Evolutionary conservation across 495 filamentous ascomycete species (phyloP).

Genomic region (Aspergillus incahuasiensis): DNA sequence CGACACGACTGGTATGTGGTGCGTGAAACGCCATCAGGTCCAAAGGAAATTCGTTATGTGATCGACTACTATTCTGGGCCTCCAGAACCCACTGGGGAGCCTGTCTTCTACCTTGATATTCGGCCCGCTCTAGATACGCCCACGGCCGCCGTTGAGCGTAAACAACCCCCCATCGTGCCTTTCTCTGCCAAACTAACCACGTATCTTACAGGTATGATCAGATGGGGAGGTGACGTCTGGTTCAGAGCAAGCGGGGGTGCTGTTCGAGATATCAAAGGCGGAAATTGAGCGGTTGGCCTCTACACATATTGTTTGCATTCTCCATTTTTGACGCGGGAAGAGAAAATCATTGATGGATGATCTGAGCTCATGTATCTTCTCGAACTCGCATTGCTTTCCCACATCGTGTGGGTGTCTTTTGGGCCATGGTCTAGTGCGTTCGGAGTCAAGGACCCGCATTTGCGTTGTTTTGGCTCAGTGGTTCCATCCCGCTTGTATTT

Average conservation of each 20-base stretch:
- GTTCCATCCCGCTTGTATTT: background rate
- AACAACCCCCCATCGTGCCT: too few relatives aligned
- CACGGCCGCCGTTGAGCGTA: conserved; percentile 71
- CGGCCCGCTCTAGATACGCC: conserved; percentile 85
- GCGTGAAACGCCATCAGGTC: conserved; percentile 55
- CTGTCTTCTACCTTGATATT: conserved; percentile 97
- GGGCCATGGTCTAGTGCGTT: background rate
- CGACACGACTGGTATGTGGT: conserved; percentile 95
- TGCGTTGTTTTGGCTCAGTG: background rate
- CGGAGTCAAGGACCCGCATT: conserved; percentile 6
- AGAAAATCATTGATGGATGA: conserved; percentile 20
- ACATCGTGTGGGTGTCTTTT: background rate
- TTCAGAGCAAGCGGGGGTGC: conserved; percentile 77
- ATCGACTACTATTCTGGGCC: conserved; percentile 96
- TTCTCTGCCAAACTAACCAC: too few relatives aligned
- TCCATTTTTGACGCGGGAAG: conserved; percentile 11
- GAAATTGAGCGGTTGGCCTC: conserved; percentile 5
- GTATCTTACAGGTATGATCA: conserved; percentile 42
- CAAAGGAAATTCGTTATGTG: conserved; percentile 83
- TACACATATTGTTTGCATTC: background rate
- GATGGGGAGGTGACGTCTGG: conserved; percentile 95
- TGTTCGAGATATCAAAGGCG: conserved; percentile 44
- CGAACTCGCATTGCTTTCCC: background rate
- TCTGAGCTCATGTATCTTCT: conserved; percentile 1
- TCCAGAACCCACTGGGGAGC: conserved; percentile 83